Evolutionary conservation across 2,329 filamentous ascomycete species (phyloP), one percentile per base, ranked within the genome.

Genomic region (Lachnellula arida): DNA sequence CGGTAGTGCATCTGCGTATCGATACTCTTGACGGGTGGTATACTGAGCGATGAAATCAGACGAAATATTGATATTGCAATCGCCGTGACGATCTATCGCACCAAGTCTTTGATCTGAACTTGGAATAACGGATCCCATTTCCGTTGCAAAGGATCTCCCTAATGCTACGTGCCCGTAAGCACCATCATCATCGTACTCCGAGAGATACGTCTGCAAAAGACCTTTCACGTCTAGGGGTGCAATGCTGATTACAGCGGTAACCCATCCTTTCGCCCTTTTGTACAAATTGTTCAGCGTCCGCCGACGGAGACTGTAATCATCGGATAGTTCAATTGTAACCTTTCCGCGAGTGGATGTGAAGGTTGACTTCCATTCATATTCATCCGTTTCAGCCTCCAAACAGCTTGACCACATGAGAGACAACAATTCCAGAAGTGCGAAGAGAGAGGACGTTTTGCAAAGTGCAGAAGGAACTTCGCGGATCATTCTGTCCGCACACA

Each of bases 21-120:
- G 86, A 71, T 99, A 99, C 68, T 96, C 92, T 70, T 99, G 95
- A 39, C 94, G 88, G 25, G 91, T 95, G 3, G 93, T 97, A 70
- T 99, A 99, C 68, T 99, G 93, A 1, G 94, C 91, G 68, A 99
- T 85, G 66, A 99, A 96, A 70, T 97, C 93, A 2, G 94, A 97
- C 0, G 90, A 91, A 11, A 92, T 91, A 70, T 97, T 96, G 70
- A 97, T 87, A 60, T 84, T 84, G 53, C 84, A 83, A 48, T 87
- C 84, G 17, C 87, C 85, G 60, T 89, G 81, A 37, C 80, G 81
- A 63, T 95, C 89, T 49, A 99, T 85, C 6, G 90, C 92, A 64
- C 82, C 86, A 43, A 99, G 79, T 60, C 91, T 84, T 67, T 95
- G 91, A 69, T 99, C 93, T 9, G 88, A 92, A 5, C 81, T 80